A percentile compares a stretch with the other conserved stretches of the same genome.
phyloP scores from a whole-genome alignment of 2,329 filamentous ascomycete genomes.

The Hypoxylon sp. region DNA sequence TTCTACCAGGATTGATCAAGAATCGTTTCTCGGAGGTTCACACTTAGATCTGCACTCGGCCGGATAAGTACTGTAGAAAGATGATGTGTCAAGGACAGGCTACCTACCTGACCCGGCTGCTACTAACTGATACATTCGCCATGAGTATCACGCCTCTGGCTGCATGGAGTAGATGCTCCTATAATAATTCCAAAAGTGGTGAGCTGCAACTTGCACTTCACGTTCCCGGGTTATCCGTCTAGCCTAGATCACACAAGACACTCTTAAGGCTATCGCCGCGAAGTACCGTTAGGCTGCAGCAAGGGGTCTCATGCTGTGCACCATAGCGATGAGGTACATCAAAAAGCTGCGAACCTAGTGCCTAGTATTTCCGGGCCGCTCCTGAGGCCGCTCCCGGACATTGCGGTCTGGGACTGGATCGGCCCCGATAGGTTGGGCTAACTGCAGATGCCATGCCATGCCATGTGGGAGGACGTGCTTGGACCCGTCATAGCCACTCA shows the following conservation, averaged over 20 bases:
- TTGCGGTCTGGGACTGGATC: conserved; percentile 14
- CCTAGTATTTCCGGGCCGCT: conserved; percentile 17
- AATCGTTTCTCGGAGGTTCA: conserved; percentile 5
- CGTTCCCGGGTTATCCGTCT: conserved; percentile 10
- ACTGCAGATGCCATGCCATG: conserved; percentile 15
- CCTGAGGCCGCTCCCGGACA: conserved; percentile 22
- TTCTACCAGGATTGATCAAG: conserved; percentile 11
- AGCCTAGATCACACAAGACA: conserved; percentile 8
- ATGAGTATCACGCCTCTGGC: background rate
- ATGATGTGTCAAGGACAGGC: conserved; percentile 1
- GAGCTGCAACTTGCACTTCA: conserved; percentile 1
- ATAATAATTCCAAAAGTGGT: conserved; percentile 20
- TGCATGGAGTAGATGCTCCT: conserved; percentile 8
- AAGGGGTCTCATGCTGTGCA: conserved; percentile 35
- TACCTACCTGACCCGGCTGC: conserved; percentile 18
- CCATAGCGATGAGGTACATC: conserved; percentile 27
- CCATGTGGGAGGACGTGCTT: conserved; percentile 35
- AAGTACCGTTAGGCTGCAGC: conserved; percentile 9
- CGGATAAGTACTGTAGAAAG: conserved; percentile 17
- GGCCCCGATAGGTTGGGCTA: conserved; percentile 27
- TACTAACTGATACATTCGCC: conserved; percentile 6
- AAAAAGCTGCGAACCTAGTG: conserved; percentile 4
- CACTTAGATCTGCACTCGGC: conserved; percentile 29
- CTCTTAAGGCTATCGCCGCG: conserved; percentile 12
- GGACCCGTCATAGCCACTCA: conserved; percentile 8